Conservation (phyloP, 2,329 filamentous ascomycete genomes). For the Colletotrichum eleusines region DNA sequence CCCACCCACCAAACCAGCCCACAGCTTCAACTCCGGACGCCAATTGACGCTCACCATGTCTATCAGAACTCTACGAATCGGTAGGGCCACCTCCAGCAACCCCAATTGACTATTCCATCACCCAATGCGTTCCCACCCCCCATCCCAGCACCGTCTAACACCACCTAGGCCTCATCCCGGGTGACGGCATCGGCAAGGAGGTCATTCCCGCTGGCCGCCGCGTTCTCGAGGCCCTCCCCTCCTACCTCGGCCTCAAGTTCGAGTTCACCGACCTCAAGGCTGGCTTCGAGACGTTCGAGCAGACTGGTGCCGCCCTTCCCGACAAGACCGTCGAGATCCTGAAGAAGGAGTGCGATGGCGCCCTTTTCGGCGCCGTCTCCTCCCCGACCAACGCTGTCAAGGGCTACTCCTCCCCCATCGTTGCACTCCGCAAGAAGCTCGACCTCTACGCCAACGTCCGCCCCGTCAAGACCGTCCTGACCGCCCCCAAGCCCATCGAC, state of each 20-base stretch:
- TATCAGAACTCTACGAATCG: constrained; percentile 57
- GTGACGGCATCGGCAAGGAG: constrained; percentile 98
- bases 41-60: constrained; percentile 51
- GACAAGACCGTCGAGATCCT: constrained; percentile 92
- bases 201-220: constrained; percentile 95
- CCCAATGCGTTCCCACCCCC: neutral
- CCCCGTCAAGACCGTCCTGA: constrained; percentile 86
- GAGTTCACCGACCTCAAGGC: constrained; percentile 93
- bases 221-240: constrained; percentile 90
- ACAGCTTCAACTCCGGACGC: constrained; percentile 11
- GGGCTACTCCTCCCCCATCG: constrained; percentile 96
- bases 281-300: constrained; percentile 93
- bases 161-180: constrained; percentile 83
- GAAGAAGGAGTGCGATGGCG: constrained; percentile 92
- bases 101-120: constrained; percentile 8
- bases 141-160: neutral
- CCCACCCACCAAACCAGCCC: constrained; percentile 10
- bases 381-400: constrained; percentile 90
- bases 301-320: constrained; percentile 88
- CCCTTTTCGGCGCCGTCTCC: constrained; percentile 94
- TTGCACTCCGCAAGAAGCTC: constrained; percentile 94
- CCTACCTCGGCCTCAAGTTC: constrained; percentile 93
- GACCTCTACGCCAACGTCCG: constrained; percentile 98
- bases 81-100: constrained; percentile 44
- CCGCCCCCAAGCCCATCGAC: constrained; percentile 80